Evolutionary conservation across 208 protist species (phyloP), one percentile per base, ranked within the genome.

Genomic region (Leishmania lainsoni): DNA sequence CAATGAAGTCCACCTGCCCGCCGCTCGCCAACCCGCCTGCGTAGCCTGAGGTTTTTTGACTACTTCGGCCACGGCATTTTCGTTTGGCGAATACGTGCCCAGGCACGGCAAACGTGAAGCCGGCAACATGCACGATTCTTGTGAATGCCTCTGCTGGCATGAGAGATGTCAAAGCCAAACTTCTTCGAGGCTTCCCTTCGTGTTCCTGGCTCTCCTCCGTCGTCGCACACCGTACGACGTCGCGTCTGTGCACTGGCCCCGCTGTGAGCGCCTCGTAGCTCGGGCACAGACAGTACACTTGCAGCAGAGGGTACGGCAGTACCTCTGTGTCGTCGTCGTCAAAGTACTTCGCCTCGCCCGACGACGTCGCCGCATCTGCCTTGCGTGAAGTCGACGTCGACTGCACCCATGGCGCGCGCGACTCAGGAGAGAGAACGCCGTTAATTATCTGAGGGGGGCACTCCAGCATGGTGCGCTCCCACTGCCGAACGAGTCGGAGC

Each of bases 181-280:
- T 49, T 42, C 17, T 10, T 49, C 39, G 29, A 42, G 39, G 29
- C 66, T n/a, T 71, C 48, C 35, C 51, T 29, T 42, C 12, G 12
- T 71, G 16, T n/a, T 26, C 70, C 32, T 22, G 26, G 20, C 9
- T 58, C 3, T 69, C 48, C 52, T 71, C 58, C 39, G 56, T 17
- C 56, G 32, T 32, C 9, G 26, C 1, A 14, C 71, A 78, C 65
- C 32, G 79, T 26, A 42, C 51, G 42, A 78, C 1, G 26, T 32
- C 22, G 8, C 83, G 74, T 42, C 81, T 56, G 8, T 51, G 22
- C 48, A 84, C 76, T 42, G 78, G 70, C 6, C 48, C 76, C 4
- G 81, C 84, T 5, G 81, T 78, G 51, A 88, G 63, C 26, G 81
- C 84, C 48, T 88, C 80, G 49, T 81, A 78, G 74, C 84, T 88